Evolutionary conservation across 1,284 basidiomycete genomes (phyloP), one percentile per base, ranked within the genome.

Genomic region (Pterula multifida): DNA sequence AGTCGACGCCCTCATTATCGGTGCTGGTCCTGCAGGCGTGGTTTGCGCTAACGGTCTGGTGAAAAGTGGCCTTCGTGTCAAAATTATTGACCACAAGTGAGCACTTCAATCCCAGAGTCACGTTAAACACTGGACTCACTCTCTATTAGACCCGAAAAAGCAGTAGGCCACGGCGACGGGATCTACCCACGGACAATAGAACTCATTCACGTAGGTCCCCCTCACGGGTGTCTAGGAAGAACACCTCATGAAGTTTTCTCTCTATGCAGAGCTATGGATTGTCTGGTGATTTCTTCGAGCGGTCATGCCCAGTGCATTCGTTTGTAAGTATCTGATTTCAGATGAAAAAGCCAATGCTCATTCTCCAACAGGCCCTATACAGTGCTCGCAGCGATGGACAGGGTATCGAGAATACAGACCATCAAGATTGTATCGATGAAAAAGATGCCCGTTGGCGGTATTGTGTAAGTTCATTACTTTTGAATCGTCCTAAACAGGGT

Each of bases 101-200:
- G 39, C 51, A 55, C 61, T 49, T 65, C 64, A 21, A 52, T 50
- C 53, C n/a, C 2, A 12, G 19, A 17, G 23, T 17, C 6, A 13
- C 24, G 22, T 23, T 13, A 4, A 26, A 9, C 39, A 6, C 45
- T 47, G 15, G 4, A 6, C 39, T 42, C 39, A 32, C 15, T 32
- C 6, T 15, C 15, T 32, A 6, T 32, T 32, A 86, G 83, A 54
- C 72, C 79, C 3, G 54, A 56, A 13, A 79, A 73, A 56, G 73
- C 85, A 32, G 77, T 78, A 3, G 87, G 87, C 13, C 85, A 88
- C 58, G 86, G 85, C 0, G 86, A 90, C 59, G 86, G 45, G 13
- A n/a, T 47, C 22, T n/a, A 24, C 6, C 45, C 45, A n/a, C 22
- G 45, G 22, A 47, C 45, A 23, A 47, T 19, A 19, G 45, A 47